Conservation (phyloP, 1,284 basidiomycete genomes). For the Pseudozyma sp. region DNA sequence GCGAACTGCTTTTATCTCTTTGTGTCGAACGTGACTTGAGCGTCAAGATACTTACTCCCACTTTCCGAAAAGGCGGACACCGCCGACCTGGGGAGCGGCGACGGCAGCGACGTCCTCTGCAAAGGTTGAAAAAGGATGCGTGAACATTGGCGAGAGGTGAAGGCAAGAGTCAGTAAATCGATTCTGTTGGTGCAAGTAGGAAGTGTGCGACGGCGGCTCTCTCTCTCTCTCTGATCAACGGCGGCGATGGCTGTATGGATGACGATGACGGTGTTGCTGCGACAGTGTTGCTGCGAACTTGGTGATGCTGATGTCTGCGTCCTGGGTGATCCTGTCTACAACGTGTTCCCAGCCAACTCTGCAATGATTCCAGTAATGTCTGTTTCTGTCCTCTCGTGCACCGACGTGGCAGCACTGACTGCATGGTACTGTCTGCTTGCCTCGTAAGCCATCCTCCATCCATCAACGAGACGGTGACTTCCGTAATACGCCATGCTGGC, state of each 20-base stretch:
- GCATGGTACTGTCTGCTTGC: too few relatives aligned
- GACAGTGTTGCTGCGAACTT: not conserved
- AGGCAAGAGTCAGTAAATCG: conserved; percentile 32
- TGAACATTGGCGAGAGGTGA: conserved; percentile 6
- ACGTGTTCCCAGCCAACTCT: too few relatives aligned
- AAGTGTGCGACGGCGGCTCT: conserved; percentile 15
- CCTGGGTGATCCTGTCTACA: too few relatives aligned
- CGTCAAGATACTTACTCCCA: conserved; percentile 60
- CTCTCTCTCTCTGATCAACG: conserved; percentile 16
- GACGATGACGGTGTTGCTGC: conserved; percentile 4
- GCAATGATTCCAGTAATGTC: too few relatives aligned
- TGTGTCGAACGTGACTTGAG: not conserved
- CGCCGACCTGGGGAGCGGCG: conserved; percentile 62
- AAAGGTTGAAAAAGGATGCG: conserved; percentile 23
- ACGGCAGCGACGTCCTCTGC: conserved; percentile 67
- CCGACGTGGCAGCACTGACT: too few relatives aligned
- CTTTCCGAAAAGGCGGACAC: conserved; percentile 67
- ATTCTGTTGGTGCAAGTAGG: not conserved
- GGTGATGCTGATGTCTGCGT: not conserved
- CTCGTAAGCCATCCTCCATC: too few relatives aligned
- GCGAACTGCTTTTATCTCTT: conserved; percentile 16
- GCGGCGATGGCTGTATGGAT: not conserved
- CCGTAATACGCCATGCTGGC: too few relatives aligned
- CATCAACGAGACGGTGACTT: too few relatives aligned
- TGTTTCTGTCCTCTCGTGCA: too few relatives aligned